These are phyloP conservation scores for Secale cereale DNA, from an alignment of 176 grass and related monocot species.

Conservation along the genomic window DNA sequence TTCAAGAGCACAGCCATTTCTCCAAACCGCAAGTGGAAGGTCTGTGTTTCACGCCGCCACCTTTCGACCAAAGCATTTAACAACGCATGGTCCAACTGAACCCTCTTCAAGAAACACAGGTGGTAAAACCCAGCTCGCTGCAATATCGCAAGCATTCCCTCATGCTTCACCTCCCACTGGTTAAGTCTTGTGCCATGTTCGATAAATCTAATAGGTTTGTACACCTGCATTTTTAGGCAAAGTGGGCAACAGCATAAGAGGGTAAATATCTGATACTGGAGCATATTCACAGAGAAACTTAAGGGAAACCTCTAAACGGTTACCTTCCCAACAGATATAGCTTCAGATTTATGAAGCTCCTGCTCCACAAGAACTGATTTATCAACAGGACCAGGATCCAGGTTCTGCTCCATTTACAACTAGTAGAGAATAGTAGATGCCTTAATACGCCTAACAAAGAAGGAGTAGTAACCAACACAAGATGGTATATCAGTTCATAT, in stretches of 20 bases:
- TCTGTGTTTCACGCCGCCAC: constrained; percentile 49
- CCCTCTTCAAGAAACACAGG: constrained; percentile 42
- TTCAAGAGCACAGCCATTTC: constrained; percentile 47
- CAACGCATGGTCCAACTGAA: constrained; percentile 42
- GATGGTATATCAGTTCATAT: background rate
- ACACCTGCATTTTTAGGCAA: constrained; percentile 31
- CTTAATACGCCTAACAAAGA: background rate
- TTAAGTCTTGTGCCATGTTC: constrained; percentile 51
- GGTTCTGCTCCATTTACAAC: constrained; percentile 12
- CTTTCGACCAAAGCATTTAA: constrained; percentile 47
- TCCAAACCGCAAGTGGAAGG: constrained; percentile 46
- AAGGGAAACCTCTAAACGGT: background rate
- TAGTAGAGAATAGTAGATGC: constrained; percentile 5
- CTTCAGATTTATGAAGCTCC: constrained; percentile 40
- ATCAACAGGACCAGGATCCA: constrained; percentile 49
- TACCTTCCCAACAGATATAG: constrained; percentile 45
- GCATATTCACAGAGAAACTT: background rate
- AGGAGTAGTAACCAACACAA: background rate
- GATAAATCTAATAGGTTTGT: constrained; percentile 51
- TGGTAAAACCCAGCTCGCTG: constrained; percentile 45
- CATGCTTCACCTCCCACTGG: constrained; percentile 42
- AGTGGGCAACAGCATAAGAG: background rate
- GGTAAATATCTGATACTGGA: background rate
- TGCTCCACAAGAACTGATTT: constrained; percentile 46
- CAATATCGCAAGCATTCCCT: constrained; percentile 31